Conservation (phyloP, 2,329 filamentous ascomycete genomes). For the Colletotrichum zoysiae region DNA sequence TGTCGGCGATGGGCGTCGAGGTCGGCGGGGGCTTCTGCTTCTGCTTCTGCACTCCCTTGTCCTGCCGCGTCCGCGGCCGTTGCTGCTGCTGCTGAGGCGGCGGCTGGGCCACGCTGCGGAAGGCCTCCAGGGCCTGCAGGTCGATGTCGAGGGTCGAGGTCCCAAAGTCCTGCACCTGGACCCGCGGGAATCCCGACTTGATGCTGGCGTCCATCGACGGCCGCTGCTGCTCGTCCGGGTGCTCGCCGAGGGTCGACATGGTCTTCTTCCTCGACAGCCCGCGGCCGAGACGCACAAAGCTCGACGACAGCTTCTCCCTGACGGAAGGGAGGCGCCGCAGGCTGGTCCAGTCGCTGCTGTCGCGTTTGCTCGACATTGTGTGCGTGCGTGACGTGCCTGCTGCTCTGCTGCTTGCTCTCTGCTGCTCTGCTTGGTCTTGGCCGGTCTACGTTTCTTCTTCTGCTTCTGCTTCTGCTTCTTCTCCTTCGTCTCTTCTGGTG, state of each 20-base stretch:
- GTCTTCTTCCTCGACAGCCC: conserved; percentile 38
- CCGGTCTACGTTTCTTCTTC: neutral
- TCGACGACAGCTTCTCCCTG: conserved; percentile 36
- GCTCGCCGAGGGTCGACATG: conserved; percentile 26
- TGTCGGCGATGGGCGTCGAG: conserved; percentile 35
- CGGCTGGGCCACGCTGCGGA: conserved; percentile 17
- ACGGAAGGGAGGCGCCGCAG: conserved; percentile 30
- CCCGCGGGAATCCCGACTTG: conserved; percentile 19
- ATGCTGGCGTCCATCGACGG: conserved; percentile 23
- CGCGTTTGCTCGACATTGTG: conserved; percentile 34
- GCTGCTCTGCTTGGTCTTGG: neutral
- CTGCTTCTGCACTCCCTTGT: conserved; percentile 1
- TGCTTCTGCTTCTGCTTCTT: neutral
- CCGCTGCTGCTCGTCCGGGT: conserved; percentile 20
- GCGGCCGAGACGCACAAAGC: conserved; percentile 25
- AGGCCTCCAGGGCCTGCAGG: conserved; percentile 34
- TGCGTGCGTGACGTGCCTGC: neutral
- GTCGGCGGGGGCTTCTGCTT: conserved; percentile 12
- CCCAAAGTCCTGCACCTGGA: conserved; percentile 36
- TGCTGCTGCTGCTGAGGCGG: neutral
- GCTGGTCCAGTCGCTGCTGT: conserved; percentile 27
- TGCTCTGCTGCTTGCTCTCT: neutral
- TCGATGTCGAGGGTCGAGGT: conserved; percentile 32
- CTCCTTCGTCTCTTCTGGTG: conserved; percentile 17
- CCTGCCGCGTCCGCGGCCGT: neutral